Evolutionary conservation across 345 rosid genomes (phyloP).

Genomic region (Hevea brasiliensis): DNA sequence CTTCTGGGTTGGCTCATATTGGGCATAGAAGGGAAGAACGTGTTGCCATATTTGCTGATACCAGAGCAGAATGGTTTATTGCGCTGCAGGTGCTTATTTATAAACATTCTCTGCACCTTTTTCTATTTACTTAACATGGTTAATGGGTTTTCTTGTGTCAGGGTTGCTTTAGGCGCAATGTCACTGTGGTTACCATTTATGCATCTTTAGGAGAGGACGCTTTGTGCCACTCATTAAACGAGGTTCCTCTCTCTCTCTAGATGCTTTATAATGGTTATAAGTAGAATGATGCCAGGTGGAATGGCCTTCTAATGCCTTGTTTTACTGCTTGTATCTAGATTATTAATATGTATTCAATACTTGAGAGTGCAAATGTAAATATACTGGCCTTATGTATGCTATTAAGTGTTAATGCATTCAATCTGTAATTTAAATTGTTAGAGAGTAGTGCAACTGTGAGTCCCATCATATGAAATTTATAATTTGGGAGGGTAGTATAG

Average conservation of each 20-base stretch:
- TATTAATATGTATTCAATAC: too few relatives aligned
- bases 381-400: too few relatives aligned
- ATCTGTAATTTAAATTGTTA: too few relatives aligned
- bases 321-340: too few relatives aligned
- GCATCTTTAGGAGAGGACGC: slow-evolving; percentile 96
- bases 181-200: slow-evolving; percentile 90
- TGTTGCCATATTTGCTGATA: slow-evolving; percentile 93
- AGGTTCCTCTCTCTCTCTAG: slow-evolving; percentile 49
- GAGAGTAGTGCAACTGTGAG: not conserved
- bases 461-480: not conserved
- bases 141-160: slow-evolving; percentile 33
- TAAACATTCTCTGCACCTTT: not conserved
- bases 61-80: slow-evolving; percentile 94
- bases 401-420: too few relatives aligned
- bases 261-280: not conserved
- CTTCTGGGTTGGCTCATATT: slow-evolving; percentile 77
- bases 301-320: not conserved
- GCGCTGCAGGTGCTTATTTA: slow-evolving; percentile 71
- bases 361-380: too few relatives aligned
- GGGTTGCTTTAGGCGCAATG: slow-evolving; percentile 91
- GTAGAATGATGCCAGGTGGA: too few relatives aligned
- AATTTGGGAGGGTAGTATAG: too few relatives aligned
- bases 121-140: not conserved
- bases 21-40: slow-evolving; percentile 76
- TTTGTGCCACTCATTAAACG: slow-evolving; percentile 88